Base-by-base conservation (phyloP, 2,329 filamentous ascomycete genomes). In the Hymenotorrendiella dingleyae region DNA sequence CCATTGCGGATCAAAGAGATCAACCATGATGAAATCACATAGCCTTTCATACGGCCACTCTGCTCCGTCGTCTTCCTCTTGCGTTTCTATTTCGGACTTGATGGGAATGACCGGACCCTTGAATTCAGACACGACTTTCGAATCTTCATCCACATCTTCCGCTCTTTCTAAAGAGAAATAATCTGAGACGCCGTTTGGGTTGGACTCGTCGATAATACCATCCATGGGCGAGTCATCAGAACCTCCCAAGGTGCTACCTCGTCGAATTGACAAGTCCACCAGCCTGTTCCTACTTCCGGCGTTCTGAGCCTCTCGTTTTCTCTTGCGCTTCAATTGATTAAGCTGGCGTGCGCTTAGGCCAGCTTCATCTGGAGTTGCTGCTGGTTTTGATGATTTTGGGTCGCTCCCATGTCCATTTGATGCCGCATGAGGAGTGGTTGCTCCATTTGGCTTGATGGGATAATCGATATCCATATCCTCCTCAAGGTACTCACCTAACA, bases 21-120 rank as follows among this genome's bases (percentile, higher is more conserved):
- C 93, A 24, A 97, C 75, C 57, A 87, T 91, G 45, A 98, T 76
- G 56, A 96, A 93, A 48, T 97, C 93, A 62, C 89, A 96, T 26
- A 98, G 78, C 40, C 88, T 81, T 58, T 96, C 90, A 57, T 87
- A 96, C 0, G 93, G 93, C 93, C 93, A 98, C 60, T 94, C 87
- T 3, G 77, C 72, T 2, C 89, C 88, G 55, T 91, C 78, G 45
- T 86, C 75, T 52, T 84, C 79, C 11, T 84, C 76, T 45, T 94
- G 86, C 2, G 80, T 74, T 61, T 94, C 82, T 44, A 97, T 76
- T 43, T 93, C 79, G 0, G 91, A 88, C 62, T 95, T 93, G 60
- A 95, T 87, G 2, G 86, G 80, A 8, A 87, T 70, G 3, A 81
- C 68, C 2, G 83, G 76, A 3, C 93, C 94, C 62, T 97, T 97